Evolutionary conservation across 2,329 filamentous ascomycete species (phyloP).

Genomic region (Trichoderma brevicompactum): DNA sequence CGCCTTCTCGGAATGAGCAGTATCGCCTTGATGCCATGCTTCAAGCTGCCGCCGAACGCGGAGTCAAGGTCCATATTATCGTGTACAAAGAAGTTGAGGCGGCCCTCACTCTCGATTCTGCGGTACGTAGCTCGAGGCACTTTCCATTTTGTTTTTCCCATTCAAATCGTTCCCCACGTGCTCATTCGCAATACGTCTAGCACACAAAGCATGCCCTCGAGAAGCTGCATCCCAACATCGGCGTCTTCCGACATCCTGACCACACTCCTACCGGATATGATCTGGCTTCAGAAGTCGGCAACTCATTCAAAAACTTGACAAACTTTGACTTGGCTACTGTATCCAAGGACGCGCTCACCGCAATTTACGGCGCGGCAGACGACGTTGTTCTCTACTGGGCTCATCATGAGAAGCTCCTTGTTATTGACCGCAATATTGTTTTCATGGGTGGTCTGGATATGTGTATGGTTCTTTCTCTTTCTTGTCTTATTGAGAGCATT

Average conservation of each 20-base stretch:
- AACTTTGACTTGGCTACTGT: conserved; percentile 65
- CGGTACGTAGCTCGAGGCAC: conserved; percentile 44
- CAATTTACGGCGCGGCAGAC: conserved; percentile 79
- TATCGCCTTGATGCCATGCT: conserved; percentile 86
- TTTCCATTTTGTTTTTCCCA: not conserved
- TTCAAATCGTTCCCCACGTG: conserved; percentile 31
- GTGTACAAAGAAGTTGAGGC: conserved; percentile 92
- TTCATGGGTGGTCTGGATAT: conserved; percentile 94
- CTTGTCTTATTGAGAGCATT: conserved; percentile 33
- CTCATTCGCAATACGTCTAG: conserved; percentile 38
- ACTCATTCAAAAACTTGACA: conserved; percentile 56
- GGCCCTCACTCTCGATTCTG: conserved; percentile 66
- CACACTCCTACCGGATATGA: conserved; percentile 76
- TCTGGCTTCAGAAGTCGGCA: conserved; percentile 69
- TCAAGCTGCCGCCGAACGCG: conserved; percentile 78
- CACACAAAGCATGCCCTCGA: conserved; percentile 84
- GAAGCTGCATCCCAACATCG: conserved; percentile 78
- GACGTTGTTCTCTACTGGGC: conserved; percentile 89
- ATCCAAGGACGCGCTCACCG: conserved; percentile 73
- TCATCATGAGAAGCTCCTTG: conserved; percentile 87
- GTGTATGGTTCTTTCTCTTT: conserved; percentile 51
- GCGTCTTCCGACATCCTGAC: conserved; percentile 88
- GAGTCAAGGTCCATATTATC: conserved; percentile 82
- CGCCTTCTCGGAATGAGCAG: conserved; percentile 77
- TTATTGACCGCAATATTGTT: conserved; percentile 76